A percentile compares a stretch with the other conserved stretches of the same genome.
Evolutionary conservation across 257 asterid species (phyloP).

Genomic region (Solanum verrucosum): DNA sequence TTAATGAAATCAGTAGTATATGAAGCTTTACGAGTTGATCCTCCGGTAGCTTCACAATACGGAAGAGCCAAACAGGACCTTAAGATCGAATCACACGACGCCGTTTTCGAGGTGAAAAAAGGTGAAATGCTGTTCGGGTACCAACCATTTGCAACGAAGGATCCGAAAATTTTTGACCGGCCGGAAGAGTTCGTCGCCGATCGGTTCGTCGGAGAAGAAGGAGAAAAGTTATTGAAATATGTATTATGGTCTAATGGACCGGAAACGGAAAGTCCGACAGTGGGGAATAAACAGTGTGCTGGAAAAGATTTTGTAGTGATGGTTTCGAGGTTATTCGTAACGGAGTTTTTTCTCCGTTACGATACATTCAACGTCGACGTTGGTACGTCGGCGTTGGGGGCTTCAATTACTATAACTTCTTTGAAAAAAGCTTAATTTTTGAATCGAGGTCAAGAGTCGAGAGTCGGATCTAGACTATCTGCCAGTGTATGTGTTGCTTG

Average conservation of each 20-base stretch:
- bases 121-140: slow-evolving; percentile 70
- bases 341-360: slow-evolving; percentile 75
- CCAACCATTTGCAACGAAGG: slow-evolving; percentile 82
- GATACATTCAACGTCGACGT: slow-evolving; percentile 66
- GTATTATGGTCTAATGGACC: slow-evolving; percentile 96
- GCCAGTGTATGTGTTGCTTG: neutral
- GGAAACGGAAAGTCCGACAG: slow-evolving; percentile 45
- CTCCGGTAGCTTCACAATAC: slow-evolving; percentile 81
- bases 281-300: slow-evolving; percentile 74
- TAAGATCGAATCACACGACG: slow-evolving; percentile 64
- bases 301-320: slow-evolving; percentile 83
- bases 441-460: neutral
- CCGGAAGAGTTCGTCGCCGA: slow-evolving; percentile 63
- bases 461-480: neutral
- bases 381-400: slow-evolving; percentile 51
- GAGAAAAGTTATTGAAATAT: slow-evolving; percentile 52
- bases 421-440: slow-evolving; percentile 47
- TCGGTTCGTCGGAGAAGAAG: slow-evolving; percentile 61
- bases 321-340: slow-evolving; percentile 58
- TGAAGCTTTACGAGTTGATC: slow-evolving; percentile 68
- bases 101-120: slow-evolving; percentile 45
- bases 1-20: slow-evolving; percentile 68
- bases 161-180: slow-evolving; percentile 61
- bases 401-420: slow-evolving; percentile 52
- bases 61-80: slow-evolving; percentile 50